Evolutionary conservation across 805 yeast genomes (phyloP), one percentile per base, ranked within the genome.

Genomic region (Starmerella bacillaris): DNA sequence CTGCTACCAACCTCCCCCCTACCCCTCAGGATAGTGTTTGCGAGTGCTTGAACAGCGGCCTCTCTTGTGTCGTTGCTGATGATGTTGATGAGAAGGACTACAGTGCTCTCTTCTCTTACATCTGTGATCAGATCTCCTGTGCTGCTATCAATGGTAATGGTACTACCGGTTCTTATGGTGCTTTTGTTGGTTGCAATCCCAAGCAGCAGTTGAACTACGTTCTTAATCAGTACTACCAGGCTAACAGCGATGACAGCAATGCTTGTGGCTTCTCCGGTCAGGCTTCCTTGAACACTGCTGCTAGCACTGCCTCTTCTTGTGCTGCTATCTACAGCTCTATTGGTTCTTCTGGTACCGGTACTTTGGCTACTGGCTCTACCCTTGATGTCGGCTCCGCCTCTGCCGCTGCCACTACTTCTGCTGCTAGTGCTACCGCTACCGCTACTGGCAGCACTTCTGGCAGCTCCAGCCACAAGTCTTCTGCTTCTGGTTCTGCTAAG

Each of bases 221-320:
- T 38, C 58, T 79, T 55, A 73, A 78, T 63, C 55, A 57, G 42
- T 78, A 78, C 63, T 72, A 72, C 54, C 54, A 54, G 34, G 58
- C 57, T 27, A 65, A 73, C 40, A 61, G 59, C 43, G 53, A 54
- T 34, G 42, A 47, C 33, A 37, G 55, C 2, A 55, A 68, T 34
- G 84, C 77, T 38, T 79, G 92, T 61, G 70, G 68, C 55, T 79
- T 77, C 55, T 53, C 53, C 37, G 86, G 92, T 37, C 65, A 74
- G 38, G 89, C 84, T 24, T 50, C 75, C n/a, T 38, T 69, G 36
- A 51, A 52, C 36, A 47, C 58, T 30, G 58, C 59, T 37, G 53
- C 67, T 22, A 40, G 60, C 38, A 54, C 64, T 24, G 63, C 64
- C 24, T 57, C 69, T 17, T 53, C 68, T 27, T 74, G 83, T 60